These are phyloP conservation scores for Annulohypoxylon nitens DNA, from an alignment of 495 filamentous ascomycete species.

Conservation along the genomic window DNA sequence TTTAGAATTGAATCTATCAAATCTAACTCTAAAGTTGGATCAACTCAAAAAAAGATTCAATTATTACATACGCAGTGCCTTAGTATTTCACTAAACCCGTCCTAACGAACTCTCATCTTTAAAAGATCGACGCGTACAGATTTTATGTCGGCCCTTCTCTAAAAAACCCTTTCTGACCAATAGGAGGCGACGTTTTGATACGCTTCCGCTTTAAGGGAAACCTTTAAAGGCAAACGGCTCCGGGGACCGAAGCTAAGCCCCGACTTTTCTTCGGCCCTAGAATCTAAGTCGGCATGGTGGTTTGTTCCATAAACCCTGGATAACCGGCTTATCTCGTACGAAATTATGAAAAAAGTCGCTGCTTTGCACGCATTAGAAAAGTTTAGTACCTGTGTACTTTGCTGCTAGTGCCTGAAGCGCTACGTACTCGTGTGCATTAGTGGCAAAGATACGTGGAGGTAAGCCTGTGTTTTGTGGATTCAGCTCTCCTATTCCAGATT, in stretches of 20 bases:
- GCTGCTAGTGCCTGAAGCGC: neutral
- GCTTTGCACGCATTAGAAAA: neutral
- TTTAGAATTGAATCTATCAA: neutral
- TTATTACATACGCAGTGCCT: neutral
- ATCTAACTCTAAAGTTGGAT: neutral
- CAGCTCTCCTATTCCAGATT: neutral
- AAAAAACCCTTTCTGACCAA: conserved; percentile 11
- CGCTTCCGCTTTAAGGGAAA: conserved; percentile 13
- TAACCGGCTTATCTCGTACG: neutral
- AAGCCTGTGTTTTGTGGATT: neutral
- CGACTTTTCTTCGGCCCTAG: conserved; percentile 33
- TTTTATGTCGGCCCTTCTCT: conserved; percentile 21
- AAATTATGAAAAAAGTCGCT: too few species aligned
- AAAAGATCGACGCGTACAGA: conserved; percentile 16
- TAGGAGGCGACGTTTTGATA: conserved; percentile 8
- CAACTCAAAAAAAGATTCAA: neutral
- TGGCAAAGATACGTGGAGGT: conserved; percentile 7
- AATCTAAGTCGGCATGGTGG: neutral
- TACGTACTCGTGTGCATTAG: conserved; percentile 10
- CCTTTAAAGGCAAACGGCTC: conserved; percentile 6
- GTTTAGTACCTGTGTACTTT: neutral
- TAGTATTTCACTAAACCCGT: neutral
- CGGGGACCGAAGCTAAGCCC: conserved; percentile 30
- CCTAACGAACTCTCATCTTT: neutral
- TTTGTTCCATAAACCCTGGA: neutral